Percentiles rank a stretch among this genome's conserved stretches.
Conservation (phyloP, 305 asterid genomes). For the Ilex paraguariensis region DNA sequence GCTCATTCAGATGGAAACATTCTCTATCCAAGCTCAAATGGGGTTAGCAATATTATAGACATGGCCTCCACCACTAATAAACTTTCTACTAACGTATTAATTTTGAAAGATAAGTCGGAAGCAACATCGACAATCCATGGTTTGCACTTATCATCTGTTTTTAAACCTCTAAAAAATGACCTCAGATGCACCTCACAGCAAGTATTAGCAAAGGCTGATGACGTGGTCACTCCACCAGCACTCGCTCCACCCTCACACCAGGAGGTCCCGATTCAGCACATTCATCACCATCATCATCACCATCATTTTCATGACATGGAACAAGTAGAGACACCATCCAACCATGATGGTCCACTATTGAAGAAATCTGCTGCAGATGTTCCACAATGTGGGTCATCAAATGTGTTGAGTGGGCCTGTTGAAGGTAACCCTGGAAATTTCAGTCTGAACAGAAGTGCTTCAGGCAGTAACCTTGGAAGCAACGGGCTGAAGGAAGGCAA, state of each 20-base stretch:
- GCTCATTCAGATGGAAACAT: slow-evolving; percentile 25
- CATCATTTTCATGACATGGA: slow-evolving; percentile 36
- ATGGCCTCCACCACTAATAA: slow-evolving; percentile 61
- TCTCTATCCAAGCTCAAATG: slow-evolving; percentile 38
- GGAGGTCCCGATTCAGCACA: slow-evolving; percentile 35
- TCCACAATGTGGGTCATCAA: slow-evolving; percentile 42
- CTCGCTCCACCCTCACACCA: slow-evolving; percentile 24
- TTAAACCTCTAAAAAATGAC: slow-evolving; percentile 40
- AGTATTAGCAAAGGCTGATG: slow-evolving; percentile 25
- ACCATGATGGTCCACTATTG: slow-evolving; percentile 35
- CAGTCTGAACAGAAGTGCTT: slow-evolving; percentile 57
- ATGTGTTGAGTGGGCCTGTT: slow-evolving; percentile 35
- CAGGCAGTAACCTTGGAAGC: slow-evolving; percentile 71
- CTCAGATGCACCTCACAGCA: slow-evolving; percentile 32
- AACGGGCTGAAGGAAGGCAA: slow-evolving; percentile 52
- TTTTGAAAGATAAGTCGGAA: slow-evolving; percentile 38
- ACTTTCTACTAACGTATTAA: slow-evolving; percentile 22
- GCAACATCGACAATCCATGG: slow-evolving; percentile 47
- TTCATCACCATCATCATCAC: slow-evolving; percentile 35
- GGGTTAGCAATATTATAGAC: slow-evolving; percentile 46
- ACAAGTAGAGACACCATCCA: slow-evolving; percentile 27
- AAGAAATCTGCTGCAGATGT: slow-evolving; percentile 47
- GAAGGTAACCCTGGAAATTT: slow-evolving; percentile 36
- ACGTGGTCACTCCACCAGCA: slow-evolving; percentile 32
- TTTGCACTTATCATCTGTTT: slow-evolving; percentile 39